Percentiles rank a stretch among this genome's conserved stretches.
phyloP scores from a whole-genome alignment of 2,329 filamentous ascomycete genomes.

The Aureobasidium sp. region DNA sequence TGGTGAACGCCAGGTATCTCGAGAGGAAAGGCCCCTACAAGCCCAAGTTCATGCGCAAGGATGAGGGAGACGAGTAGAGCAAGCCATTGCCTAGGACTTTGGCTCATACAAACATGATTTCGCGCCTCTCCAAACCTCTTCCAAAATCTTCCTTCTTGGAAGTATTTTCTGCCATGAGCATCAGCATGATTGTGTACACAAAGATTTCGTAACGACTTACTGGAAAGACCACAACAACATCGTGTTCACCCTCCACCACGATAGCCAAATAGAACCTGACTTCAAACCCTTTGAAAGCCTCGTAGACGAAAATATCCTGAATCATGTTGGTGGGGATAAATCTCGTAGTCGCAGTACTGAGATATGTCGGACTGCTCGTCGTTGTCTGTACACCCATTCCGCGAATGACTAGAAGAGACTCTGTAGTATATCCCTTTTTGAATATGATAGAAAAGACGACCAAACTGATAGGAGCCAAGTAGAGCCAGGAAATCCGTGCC shows the following conservation, averaged over 20 bases:
- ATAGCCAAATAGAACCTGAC: slow-evolving; percentile 85
- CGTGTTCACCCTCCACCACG: slow-evolving; percentile 79
- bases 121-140: slow-evolving; percentile 84
- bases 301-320: slow-evolving; percentile 87
- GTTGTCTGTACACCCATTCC: slow-evolving; percentile 87
- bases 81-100: slow-evolving; percentile 32
- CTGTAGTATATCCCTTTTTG: slow-evolving; percentile 47
- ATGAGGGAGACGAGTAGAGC: slow-evolving; percentile 24
- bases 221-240: slow-evolving; percentile 93
- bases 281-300: slow-evolving; percentile 88
- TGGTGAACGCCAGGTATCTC: slow-evolving; percentile 56
- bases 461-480: slow-evolving; percentile 33
- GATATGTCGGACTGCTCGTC: slow-evolving; percentile 61
- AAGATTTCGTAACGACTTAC: slow-evolving; percentile 34
- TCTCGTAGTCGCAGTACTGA: slow-evolving; percentile 55
- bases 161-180: slow-evolving; percentile 49
- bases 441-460: slow-evolving; percentile 21
- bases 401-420: slow-evolving; percentile 81
- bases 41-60: slow-evolving; percentile 20
- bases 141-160: slow-evolving; percentile 66
- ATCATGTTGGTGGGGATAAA: slow-evolving; percentile 91
- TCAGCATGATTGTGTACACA: slow-evolving; percentile 2
- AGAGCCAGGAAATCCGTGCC: slow-evolving; percentile 33
- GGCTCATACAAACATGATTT: slow-evolving; percentile 74
- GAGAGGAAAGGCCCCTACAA: slow-evolving; percentile 42